A percentile compares a stretch with the other conserved stretches of the same genome.
These are phyloP conservation scores for Domatiomyces catenatus DNA, from an alignment of 2,329 filamentous ascomycete species.

Conservation along the genomic window DNA sequence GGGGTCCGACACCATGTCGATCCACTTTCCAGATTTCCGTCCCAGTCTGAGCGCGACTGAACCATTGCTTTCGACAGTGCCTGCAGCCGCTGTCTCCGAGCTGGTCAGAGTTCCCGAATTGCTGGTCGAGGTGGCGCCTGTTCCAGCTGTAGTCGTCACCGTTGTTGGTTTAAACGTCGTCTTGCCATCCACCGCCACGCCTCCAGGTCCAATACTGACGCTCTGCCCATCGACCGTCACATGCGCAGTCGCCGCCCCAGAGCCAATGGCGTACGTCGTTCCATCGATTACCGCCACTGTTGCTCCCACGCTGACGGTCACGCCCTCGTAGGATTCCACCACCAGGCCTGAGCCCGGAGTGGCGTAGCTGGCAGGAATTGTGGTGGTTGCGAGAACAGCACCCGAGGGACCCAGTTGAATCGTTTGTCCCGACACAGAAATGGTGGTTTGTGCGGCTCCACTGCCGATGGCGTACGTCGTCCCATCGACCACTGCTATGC, in stretches of 20 bases:
- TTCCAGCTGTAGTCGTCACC: neutral
- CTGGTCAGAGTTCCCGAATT: neutral
- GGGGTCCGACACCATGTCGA: neutral
- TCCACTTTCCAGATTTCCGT: neutral
- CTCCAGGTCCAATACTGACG: constrained; percentile 36
- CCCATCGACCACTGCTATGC: constrained; percentile 16
- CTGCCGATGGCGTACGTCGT: constrained; percentile 17
- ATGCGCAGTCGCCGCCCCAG: constrained; percentile 24
- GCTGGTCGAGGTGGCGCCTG: neutral
- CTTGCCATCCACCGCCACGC: constrained; percentile 29
- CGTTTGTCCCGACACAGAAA: constrained; percentile 15
- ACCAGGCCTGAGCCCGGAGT: constrained; percentile 4
- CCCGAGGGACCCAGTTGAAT: constrained; percentile 16
- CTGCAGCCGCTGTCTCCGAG: neutral
- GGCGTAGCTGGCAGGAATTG: constrained; percentile 7
- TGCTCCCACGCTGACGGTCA: constrained; percentile 17
- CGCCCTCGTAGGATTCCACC: constrained; percentile 9
- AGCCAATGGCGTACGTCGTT: constrained; percentile 38
- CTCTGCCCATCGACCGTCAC: constrained; percentile 37
- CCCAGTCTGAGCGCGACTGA: neutral
- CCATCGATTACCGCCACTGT: constrained; percentile 31
- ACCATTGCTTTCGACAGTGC: neutral
- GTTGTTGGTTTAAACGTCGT: neutral
- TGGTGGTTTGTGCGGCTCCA: constrained; percentile 12
- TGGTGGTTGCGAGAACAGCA: constrained; percentile 16